These are phyloP conservation scores for Quercus berberidifolia DNA, from an alignment of 306 rosid species.

Conservation along the genomic window DNA sequence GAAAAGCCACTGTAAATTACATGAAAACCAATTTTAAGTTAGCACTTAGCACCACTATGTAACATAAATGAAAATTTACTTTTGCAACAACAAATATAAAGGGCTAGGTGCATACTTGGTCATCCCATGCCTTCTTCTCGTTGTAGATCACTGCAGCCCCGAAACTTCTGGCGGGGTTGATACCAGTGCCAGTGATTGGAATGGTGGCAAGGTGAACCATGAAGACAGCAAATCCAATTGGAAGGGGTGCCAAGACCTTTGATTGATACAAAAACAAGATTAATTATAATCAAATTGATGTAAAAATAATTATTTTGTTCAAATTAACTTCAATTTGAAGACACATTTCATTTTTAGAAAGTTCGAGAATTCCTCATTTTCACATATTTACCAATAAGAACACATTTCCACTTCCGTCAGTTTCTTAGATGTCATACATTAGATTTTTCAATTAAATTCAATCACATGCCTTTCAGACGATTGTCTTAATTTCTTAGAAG, in stretches of 20 bases:
- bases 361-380: too few species aligned
- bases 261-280: neutral
- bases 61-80: neutral
- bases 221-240: conserved; percentile 51
- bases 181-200: conserved; percentile 51
- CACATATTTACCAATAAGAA: too few species aligned
- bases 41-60: neutral
- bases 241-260: conserved; percentile 50
- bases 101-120: conserved; percentile 20
- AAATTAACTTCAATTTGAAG: too few species aligned
- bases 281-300: neutral
- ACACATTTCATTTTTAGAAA: too few species aligned
- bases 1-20: conserved; percentile 32
- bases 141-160: conserved; percentile 43
- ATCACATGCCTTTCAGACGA: too few species aligned
- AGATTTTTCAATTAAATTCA: too few species aligned
- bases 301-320: neutral
- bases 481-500: too few species aligned
- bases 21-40: neutral
- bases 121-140: conserved; percentile 33
- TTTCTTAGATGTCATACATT: too few species aligned
- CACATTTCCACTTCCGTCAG: too few species aligned
- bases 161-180: conserved; percentile 46
- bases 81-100: neutral
- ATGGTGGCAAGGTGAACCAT: conserved; percentile 49